Evolutionary conservation across 2,329 filamentous ascomycete species (phyloP), one percentile per base, ranked within the genome.

Genomic region (Fusarium verticillioides): DNA sequence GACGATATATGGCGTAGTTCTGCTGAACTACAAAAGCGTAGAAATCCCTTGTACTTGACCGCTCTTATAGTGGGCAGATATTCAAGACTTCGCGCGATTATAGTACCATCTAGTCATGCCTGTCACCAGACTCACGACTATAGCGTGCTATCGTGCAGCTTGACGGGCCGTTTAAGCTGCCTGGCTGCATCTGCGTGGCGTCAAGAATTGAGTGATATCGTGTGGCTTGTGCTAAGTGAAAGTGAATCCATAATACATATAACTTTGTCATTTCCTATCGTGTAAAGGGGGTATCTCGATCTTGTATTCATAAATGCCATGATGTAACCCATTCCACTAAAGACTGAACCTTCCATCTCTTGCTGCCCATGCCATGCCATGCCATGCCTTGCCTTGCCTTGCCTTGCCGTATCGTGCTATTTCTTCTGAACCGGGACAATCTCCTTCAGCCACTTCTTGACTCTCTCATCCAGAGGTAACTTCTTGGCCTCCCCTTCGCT

Each of bases 371-470:
- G 11, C 56, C 46, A 34, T 62, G n/a, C n/a, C 26, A 37, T 53
- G 11, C 56, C 46, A 30, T 62, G n/a, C n/a, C 26, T 15, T 34
- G 32, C 32, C 26, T 23, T 23, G 23, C 23, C 23, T 23, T 23
- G 23, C 23, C 23, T 7, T 34, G 13, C 32, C 26, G 34, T 49
- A 10, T 43, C 28, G 42, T 44, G 30, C 37, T 56, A 32, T 52
- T 61, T 63, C 43, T 32, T 61, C 13, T 69, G 39, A 34, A 26
- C 54, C 19, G 66, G 42, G 37, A 74, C 37, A 32, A 77, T 63
- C 40, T 77, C 75, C n/a, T 66, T 61, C 65, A 78, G 42, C 76
- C 76, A 78, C 46, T 59, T 70, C 21, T 52, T 32, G 19, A 78
- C 76, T 26, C 70, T 77, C 19, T 78, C 76, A 19, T 75, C 56